Percentiles rank a stretch among this genome's conserved stretches.
Conservation (phyloP, 257 asterid genomes). For the Lycium ferocissimum region DNA sequence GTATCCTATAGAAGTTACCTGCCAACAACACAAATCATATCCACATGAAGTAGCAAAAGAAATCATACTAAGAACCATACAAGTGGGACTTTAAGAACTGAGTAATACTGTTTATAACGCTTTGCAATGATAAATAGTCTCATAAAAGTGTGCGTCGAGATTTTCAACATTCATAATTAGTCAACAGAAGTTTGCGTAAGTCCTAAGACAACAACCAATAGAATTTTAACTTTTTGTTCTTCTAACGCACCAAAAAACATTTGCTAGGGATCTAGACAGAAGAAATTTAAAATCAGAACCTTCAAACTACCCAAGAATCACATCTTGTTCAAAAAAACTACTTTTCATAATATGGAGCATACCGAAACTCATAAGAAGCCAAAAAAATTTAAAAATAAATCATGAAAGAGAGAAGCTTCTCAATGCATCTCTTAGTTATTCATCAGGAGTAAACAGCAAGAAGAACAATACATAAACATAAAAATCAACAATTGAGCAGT, state of each 20-base stretch:
- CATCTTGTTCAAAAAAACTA: slow-evolving; percentile 9
- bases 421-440: not conserved
- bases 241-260: not conserved
- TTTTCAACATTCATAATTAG: not conserved
- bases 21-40: slow-evolving; percentile 37
- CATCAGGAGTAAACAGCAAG: slow-evolving; percentile 4
- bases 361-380: not conserved
- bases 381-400: not conserved
- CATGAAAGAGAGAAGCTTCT: not conserved
- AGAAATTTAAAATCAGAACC: slow-evolving; percentile 15
- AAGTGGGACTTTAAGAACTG: not conserved
- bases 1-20: slow-evolving; percentile 89
- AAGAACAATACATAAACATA: not conserved
- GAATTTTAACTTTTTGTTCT: slow-evolving; percentile 9
- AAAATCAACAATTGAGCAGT: not conserved
- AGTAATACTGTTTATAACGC: not conserved
- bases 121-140: not conserved
- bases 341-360: slow-evolving; percentile 13
- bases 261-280: not conserved
- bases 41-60: slow-evolving; percentile 23
- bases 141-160: not conserved
- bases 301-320: not conserved
- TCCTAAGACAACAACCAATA: not conserved
- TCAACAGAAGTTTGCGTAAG: not conserved
- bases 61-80: slow-evolving; percentile 9